Conservation (phyloP, 768 basidiomycete species). For the Tulasnella sp. region DNA sequence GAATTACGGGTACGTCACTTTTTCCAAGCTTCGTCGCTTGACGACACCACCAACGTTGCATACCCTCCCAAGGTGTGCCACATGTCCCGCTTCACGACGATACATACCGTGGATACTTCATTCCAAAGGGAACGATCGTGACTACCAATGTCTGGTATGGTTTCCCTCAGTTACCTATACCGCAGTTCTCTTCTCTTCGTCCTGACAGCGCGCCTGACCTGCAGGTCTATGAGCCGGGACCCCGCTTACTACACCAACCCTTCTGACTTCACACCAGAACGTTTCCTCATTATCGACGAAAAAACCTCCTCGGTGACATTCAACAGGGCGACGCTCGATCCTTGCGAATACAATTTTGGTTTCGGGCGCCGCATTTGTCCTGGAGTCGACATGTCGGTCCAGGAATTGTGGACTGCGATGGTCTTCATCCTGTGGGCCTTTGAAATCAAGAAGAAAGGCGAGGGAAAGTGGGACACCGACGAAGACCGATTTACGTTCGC, state of each 20-base stretch:
- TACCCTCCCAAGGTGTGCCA: background rate
- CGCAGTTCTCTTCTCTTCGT: background rate
- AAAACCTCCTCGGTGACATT: background rate
- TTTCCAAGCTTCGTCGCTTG: background rate
- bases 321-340: background rate
- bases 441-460: background rate
- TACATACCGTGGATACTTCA: conserved; percentile 18
- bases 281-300: conserved; percentile 3
- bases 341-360: background rate
- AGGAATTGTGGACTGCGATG: background rate
- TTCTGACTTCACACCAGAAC: conserved; percentile 8
- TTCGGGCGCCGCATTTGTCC: conserved; percentile 12
- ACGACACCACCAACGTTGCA: background rate
- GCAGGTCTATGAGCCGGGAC: conserved; percentile 13
- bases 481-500: background rate
- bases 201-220: background rate
- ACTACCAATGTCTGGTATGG: background rate
- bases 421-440: background rate
- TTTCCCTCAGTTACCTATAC: no score
- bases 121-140: conserved; percentile 2
- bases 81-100: conserved; percentile 13
- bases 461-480: background rate
- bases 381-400: background rate
- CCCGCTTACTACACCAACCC: conserved; percentile 6
- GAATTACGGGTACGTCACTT: background rate